Conservation (phyloP, 495 filamentous ascomycete species). For the Podospora australis region DNA sequence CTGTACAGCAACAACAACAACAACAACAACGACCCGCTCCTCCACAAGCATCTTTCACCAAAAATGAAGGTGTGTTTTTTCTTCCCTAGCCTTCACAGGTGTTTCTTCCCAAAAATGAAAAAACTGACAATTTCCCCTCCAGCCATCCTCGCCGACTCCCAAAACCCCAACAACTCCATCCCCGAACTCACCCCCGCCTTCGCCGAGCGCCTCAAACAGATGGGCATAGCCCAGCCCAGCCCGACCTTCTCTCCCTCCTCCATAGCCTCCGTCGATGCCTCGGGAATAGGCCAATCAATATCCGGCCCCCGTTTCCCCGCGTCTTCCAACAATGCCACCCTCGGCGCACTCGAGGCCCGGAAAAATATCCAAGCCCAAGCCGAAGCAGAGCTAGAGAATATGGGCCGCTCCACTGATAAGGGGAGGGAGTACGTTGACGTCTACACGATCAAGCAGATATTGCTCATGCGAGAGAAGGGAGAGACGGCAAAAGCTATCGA, state of each 20-base stretch:
- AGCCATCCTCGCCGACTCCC: conserved; percentile 30
- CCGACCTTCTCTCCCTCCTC: conserved; percentile 42
- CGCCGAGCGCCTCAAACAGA: conserved; percentile 35
- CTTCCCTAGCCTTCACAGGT: too few species aligned
- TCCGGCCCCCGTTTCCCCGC: conserved; percentile 23
- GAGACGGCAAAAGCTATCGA: conserved; percentile 29
- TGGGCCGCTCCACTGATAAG: conserved; percentile 16
- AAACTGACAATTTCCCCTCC: too few species aligned
- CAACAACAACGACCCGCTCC: conserved; percentile 9
- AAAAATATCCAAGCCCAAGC: conserved; percentile 31
- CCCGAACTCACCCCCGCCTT: conserved; percentile 29
- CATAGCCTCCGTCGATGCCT: conserved; percentile 23
- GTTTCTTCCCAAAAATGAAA: too few species aligned
- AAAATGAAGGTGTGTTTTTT: conserved; percentile 30
- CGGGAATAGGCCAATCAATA: conserved; percentile 4
- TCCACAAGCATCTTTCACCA: conserved; percentile 26
- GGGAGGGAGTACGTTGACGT: conserved; percentile 38
- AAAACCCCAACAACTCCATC: conserved; percentile 11
- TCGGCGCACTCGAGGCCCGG: conserved; percentile 36
- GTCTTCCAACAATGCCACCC: conserved; percentile 29
- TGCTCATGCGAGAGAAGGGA: conserved; percentile 31
- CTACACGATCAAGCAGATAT: conserved; percentile 27
- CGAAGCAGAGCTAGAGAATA: conserved; percentile 30
- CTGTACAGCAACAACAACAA: conserved; percentile 11
- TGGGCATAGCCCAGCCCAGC: conserved; percentile 43